Conservation (phyloP, 2,329 filamentous ascomycete genomes). For the Penicillium sp. region DNA sequence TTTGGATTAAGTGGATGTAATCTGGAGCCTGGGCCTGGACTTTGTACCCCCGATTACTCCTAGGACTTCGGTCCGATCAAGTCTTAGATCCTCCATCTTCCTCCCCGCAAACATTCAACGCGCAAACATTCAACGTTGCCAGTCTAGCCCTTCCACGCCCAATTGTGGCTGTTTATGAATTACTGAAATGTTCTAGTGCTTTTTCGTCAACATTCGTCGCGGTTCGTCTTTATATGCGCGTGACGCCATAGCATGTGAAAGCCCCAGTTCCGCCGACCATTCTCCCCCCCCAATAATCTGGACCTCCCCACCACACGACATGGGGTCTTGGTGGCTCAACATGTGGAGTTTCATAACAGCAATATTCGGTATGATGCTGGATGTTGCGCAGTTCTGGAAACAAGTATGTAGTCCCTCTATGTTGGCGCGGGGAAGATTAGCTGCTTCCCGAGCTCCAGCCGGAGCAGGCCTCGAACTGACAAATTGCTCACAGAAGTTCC, state of each 20-base stretch:
- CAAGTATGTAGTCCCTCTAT: conserved; percentile 43
- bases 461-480: conserved; percentile 2
- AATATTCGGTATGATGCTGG: conserved; percentile 59
- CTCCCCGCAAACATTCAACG: not conserved
- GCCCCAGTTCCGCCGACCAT: conserved; percentile 5
- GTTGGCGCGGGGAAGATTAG: not conserved
- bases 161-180: not conserved
- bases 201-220: conserved; percentile 15
- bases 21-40: not conserved
- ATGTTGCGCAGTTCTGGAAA: conserved; percentile 64
- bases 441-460: not conserved
- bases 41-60: not conserved
- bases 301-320: conserved; percentile 12
- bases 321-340: conserved; percentile 24
- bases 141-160: not conserved
- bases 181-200: not conserved
- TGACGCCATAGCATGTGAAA: conserved; percentile 28
- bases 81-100: not conserved
- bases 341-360: conserved; percentile 31
- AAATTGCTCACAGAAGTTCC: conserved; percentile 58
- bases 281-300: not conserved
- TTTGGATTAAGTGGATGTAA: not conserved
- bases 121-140: not conserved
- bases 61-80: not conserved
- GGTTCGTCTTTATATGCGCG: conserved; percentile 1